Evolutionary conservation across 495 filamentous ascomycete species (phyloP).

Genomic region (Pseudoneurospora amorphoporcata): DNA sequence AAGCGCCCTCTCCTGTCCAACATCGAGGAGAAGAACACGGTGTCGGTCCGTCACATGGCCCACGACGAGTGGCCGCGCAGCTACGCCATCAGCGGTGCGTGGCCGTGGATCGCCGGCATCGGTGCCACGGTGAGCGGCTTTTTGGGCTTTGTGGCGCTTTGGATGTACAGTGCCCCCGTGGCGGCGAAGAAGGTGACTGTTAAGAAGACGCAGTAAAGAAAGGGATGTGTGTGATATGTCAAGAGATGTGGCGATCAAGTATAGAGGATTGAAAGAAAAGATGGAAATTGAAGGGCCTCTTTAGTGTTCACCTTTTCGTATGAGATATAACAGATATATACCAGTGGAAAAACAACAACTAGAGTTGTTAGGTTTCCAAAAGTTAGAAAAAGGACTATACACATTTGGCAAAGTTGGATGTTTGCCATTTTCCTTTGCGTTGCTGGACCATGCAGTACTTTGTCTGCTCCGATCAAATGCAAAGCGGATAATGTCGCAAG

Average conservation of each 20-base stretch:
- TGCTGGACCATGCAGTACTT: neutral
- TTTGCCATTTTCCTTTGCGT: neutral
- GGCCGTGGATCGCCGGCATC: constrained; percentile 92
- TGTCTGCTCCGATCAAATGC: neutral
- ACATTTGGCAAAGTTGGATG: neutral
- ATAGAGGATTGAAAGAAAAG: neutral
- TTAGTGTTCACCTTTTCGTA: neutral
- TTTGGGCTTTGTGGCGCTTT: constrained; percentile 73
- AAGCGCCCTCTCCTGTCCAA: constrained; percentile 84
- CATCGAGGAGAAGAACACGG: constrained; percentile 88
- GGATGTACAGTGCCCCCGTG: constrained; percentile 74
- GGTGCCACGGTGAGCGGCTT: constrained; percentile 75
- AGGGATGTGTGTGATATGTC: neutral
- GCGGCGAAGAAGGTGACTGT: constrained; percentile 30
- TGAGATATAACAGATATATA: neutral
- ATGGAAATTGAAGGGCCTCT: neutral
- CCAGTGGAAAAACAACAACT: neutral
- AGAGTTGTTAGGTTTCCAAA: neutral
- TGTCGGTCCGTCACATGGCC: constrained; percentile 89
- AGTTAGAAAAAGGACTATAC: neutral
- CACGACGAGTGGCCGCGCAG: constrained; percentile 93
- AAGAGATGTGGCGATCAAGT: neutral
- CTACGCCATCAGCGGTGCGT: constrained; percentile 81
- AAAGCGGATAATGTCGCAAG: neutral
- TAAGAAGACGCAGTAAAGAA: constrained; percentile 63